Evolutionary conservation across 2,329 filamentous ascomycete species (phyloP).

Genomic region (Fusarium haematococcum): DNA sequence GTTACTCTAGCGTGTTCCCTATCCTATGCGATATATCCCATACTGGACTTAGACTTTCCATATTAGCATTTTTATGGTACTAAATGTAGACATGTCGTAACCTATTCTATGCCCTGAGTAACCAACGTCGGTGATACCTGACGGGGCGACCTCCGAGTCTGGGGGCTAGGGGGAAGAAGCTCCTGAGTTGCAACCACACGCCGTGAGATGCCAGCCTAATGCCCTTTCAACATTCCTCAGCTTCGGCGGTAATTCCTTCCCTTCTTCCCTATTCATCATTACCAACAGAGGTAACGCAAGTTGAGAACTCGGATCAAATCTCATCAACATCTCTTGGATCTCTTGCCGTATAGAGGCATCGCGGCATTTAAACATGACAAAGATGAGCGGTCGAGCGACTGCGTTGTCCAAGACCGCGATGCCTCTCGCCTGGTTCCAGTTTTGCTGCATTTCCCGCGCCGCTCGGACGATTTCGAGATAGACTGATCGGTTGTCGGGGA

Average conservation of each 20-base stretch:
- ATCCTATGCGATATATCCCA: background rate
- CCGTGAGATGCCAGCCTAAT: slow-evolving; percentile 33
- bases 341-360: slow-evolving; percentile 19
- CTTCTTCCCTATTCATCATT: slow-evolving; percentile 28
- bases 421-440: background rate
- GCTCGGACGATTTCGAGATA: slow-evolving; percentile 36
- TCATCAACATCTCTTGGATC: slow-evolving; percentile 19
- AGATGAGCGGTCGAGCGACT: slow-evolving; percentile 31
- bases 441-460: slow-evolving; percentile 8
- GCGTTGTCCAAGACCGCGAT: slow-evolving; percentile 29
- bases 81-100: background rate
- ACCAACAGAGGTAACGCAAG: slow-evolving; percentile 28
- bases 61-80: background rate
- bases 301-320: slow-evolving; percentile 7
- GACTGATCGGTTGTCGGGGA: slow-evolving; percentile 30
- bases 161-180: background rate
- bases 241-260: slow-evolving; percentile 18
- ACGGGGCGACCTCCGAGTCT: background rate
- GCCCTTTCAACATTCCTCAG: slow-evolving; percentile 38
- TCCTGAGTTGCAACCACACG: slow-evolving; percentile 14
- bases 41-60: background rate
- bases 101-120: background rate
- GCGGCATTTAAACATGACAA: slow-evolving; percentile 37
- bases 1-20: background rate
- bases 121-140: background rate